Percentiles rank a stretch among this genome's conserved stretches.
Conservation (phyloP, 2,329 filamentous ascomycete species). For the Alternaria conjuncta region DNA sequence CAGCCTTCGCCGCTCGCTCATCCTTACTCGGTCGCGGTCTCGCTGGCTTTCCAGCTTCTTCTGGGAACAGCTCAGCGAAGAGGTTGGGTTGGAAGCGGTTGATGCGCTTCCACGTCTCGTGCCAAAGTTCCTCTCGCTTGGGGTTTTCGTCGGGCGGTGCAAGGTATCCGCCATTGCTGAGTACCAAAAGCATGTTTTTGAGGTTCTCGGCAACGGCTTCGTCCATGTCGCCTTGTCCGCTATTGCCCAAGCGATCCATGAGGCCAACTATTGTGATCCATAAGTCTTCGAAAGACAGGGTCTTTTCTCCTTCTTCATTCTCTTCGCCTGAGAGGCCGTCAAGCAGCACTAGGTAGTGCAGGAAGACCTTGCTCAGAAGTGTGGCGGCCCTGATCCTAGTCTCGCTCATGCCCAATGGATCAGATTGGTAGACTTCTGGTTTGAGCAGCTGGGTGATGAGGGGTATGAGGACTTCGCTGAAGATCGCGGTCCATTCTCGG, state of each 20-base stretch:
- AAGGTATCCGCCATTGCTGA: constrained; percentile 87
- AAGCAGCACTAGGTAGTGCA: constrained; percentile 88
- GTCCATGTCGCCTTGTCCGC: constrained; percentile 88
- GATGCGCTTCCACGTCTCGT: constrained; percentile 65
- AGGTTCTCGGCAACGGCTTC: constrained; percentile 94
- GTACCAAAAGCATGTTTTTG: constrained; percentile 95
- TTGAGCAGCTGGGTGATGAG: constrained; percentile 86
- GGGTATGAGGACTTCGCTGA: constrained; percentile 91
- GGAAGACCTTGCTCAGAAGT: constrained; percentile 90
- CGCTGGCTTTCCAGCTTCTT: constrained; percentile 46
- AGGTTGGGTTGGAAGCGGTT: constrained; percentile 66
- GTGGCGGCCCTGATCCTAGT: constrained; percentile 91
- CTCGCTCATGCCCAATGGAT: constrained; percentile 92
- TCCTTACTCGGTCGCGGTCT: constrained; percentile 26
- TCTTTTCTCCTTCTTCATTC: constrained; percentile 52
- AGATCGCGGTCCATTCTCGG: constrained; percentile 93
- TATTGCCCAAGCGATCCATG: constrained; percentile 96
- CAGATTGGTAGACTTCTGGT: constrained; percentile 90
- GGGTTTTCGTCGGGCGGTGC: constrained; percentile 67
- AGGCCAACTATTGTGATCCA: constrained; percentile 93
- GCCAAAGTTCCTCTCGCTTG: constrained; percentile 63
- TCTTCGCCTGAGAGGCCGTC: constrained; percentile 67
- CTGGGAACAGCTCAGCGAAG: constrained; percentile 65
- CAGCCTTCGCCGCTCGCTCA: constrained; percentile 16
- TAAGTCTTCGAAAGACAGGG: constrained; percentile 75